Conservation (phyloP, 306 rosid species). For the Glycine soja region DNA sequence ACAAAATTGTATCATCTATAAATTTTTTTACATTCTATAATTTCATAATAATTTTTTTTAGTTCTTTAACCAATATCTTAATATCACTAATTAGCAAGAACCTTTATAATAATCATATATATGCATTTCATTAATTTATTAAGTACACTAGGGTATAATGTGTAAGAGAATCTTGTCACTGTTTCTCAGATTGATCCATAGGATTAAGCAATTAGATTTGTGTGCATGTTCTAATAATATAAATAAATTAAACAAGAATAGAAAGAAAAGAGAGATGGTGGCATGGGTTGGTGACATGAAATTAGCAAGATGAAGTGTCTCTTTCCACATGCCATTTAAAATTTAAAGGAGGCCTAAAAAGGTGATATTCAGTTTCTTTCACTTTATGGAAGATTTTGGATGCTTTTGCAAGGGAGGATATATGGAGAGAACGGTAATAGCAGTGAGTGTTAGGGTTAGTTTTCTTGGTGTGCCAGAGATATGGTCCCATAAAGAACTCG, state of each 20-base stretch:
- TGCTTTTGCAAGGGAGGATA: constrained; percentile 27
- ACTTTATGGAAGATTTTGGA: constrained; percentile 71
- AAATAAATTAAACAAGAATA: constrained; percentile 34
- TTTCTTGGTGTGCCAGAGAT: constrained; percentile 54
- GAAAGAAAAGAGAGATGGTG: constrained; percentile 41
- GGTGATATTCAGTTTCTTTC: constrained; percentile 65
- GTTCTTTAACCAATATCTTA: too few relatives aligned
- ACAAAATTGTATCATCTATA: too few relatives aligned
- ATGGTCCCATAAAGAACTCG: constrained; percentile 83
- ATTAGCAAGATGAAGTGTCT: constrained; percentile 46
- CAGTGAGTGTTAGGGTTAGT: constrained; percentile 17
- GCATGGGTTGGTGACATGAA: constrained; percentile 49
- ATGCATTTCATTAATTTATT: neutral
- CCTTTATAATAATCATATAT: neutral
- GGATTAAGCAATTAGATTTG: constrained; percentile 25
- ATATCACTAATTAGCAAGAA: too few relatives aligned
- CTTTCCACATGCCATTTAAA: constrained; percentile 56
- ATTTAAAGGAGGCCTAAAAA: constrained; percentile 57
- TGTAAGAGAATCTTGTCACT: constrained; percentile 41
- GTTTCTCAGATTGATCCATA: constrained; percentile 36
- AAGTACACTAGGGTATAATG: neutral
- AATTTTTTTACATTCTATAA: too few relatives aligned
- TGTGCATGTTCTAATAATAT: constrained; percentile 8
- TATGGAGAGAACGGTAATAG: constrained; percentile 17
- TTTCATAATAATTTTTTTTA: too few relatives aligned